A percentile compares a stretch with the other conserved stretches of the same genome.
Conservation (phyloP, 768 basidiomycete species). For the Thelephora ganbajun region DNA sequence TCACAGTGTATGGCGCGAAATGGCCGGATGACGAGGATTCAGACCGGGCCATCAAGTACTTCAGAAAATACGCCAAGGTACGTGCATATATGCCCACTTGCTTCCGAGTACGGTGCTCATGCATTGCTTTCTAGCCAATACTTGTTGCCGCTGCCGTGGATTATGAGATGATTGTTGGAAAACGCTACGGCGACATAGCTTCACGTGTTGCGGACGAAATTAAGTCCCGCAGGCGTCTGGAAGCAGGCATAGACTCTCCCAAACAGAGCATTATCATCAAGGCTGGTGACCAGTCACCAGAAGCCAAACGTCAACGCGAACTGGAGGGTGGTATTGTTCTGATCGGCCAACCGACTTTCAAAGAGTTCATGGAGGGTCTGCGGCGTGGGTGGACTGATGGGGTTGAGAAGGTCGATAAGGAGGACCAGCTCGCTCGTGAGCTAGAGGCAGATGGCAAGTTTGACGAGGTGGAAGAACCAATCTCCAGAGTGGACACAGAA, state of each 20-base stretch:
- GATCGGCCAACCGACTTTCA: slow-evolving; percentile 80
- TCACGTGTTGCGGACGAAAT: slow-evolving; percentile 61
- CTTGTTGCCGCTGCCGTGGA: slow-evolving; percentile 91
- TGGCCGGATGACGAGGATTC: slow-evolving; percentile 95
- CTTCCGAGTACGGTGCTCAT: slow-evolving; percentile 5
- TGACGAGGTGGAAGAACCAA: slow-evolving; percentile 35
- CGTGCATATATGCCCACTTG: slow-evolving; percentile 13
- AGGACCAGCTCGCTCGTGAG: slow-evolving; percentile 53
- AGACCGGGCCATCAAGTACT: slow-evolving; percentile 72
- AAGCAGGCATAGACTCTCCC: slow-evolving; percentile 47
- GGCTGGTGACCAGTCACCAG: slow-evolving; percentile 22
- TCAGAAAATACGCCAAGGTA: slow-evolving; percentile 97
- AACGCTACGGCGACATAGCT: slow-evolving; percentile 78
- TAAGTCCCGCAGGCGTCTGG: slow-evolving; percentile 51
- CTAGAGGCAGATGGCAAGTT: slow-evolving; percentile 66
- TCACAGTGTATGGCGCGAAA: slow-evolving; percentile 76
- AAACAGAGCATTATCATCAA: slow-evolving; percentile 34
- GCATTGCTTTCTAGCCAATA: slow-evolving; percentile 49
- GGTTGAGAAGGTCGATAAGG: slow-evolving; percentile 51
- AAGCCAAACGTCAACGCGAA: slow-evolving; percentile 40
- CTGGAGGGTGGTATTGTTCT: slow-evolving; percentile 78
- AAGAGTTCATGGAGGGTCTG: slow-evolving; percentile 88
- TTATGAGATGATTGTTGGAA: slow-evolving; percentile 72
- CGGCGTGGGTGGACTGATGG: slow-evolving; percentile 73
- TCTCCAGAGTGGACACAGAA: slow-evolving; percentile 10